Base-by-base conservation (phyloP, 768 basidiomycete species). In the Lentinula raphanica region DNA sequence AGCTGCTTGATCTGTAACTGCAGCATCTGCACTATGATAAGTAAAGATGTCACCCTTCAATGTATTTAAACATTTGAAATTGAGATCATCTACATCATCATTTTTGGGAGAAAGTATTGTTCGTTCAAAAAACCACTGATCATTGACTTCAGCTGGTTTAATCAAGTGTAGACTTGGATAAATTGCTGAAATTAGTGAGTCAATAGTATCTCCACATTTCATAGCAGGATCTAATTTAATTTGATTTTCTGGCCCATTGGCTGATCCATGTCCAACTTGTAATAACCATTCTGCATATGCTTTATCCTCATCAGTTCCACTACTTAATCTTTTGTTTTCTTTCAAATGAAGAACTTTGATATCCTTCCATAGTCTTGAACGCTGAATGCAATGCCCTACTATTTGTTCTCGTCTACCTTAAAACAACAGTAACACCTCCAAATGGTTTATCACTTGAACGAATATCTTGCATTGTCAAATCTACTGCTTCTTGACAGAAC, bases 391-490 rank as follows among this genome's bases (percentile, higher is more conserved):
- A 73, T 59, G 55, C 25, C 57, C 60, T 3, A 81, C 68, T 64
- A 65, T 76, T 9, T 78, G 67, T 36, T 67, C 66, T 36, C 71
- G 54, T 4, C 68, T 64, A 0, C 77, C 79, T 59, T 69, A 81
- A 78, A 2, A 82, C 55, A 0, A 78, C 62, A 27, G 74, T 74
- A 7, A 80, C 63, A n/a, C 74, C 78, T 40, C 75, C 79, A 74
- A 78, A 83, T 5, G 68, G 68, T 3, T 21, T 35, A 27, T 58
- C 25, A 39, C 39, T 51, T 25, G 67, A 49, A 1, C 65, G 56
- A 4, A 79, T 64, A 63, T 80, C 76, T 5, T 64, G 56, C 0
- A 75, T 49, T 0, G 73, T 72, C 0, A 68, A 46, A 59, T 81
- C 75, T 0, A 81, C 64, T n/a, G 75, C 73, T 57, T 81, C 79